phyloP scores from a whole-genome alignment of 2,329 filamentous ascomycete species.

The Atkinsonella texensis region DNA sequence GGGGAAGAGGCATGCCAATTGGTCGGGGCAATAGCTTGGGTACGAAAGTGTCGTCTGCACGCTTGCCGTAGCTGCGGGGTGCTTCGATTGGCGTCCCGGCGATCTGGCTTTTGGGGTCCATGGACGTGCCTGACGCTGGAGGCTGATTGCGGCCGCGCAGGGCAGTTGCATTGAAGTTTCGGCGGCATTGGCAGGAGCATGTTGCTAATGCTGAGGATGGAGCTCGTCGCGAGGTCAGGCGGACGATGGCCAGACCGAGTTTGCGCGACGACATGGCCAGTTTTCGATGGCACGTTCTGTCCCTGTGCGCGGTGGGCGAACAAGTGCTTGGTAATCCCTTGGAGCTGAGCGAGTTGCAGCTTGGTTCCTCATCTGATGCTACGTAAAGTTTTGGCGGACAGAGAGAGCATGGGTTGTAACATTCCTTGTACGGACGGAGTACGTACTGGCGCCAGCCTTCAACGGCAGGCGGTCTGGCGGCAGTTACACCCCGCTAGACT shows the following conservation, averaged over 20 bases:
- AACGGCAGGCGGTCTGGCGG: conserved; percentile 1
- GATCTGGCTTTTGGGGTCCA: conserved; percentile 26
- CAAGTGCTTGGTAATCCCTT: background rate
- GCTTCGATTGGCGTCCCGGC: conserved; percentile 41
- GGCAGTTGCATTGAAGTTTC: conserved; percentile 34
- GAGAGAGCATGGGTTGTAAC: too few species aligned
- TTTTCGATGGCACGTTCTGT: background rate
- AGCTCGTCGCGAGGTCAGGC: conserved; percentile 9
- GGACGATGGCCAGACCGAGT: conserved; percentile 17
- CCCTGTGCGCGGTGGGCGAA: too few species aligned
- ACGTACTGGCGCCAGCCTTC: background rate
- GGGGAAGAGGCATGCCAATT: conserved; percentile 69
- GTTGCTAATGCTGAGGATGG: conserved; percentile 20
- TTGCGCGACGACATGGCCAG: conserved; percentile 20
- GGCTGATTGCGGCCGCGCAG: conserved; percentile 18
- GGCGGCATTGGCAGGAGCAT: conserved; percentile 42
- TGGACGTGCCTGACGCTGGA: conserved; percentile 22
- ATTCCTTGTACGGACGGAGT: background rate
- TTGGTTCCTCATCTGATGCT: background rate
- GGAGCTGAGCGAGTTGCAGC: background rate
- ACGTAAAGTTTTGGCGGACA: background rate
- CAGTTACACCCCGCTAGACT: background rate
- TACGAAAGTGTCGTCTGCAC: conserved; percentile 38
- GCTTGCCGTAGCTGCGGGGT: conserved; percentile 47
- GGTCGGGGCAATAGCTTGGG: conserved; percentile 55